Evolutionary conservation across 2,329 filamentous ascomycete genomes (phyloP).

Genomic region (Aspergillus fischeri): DNA sequence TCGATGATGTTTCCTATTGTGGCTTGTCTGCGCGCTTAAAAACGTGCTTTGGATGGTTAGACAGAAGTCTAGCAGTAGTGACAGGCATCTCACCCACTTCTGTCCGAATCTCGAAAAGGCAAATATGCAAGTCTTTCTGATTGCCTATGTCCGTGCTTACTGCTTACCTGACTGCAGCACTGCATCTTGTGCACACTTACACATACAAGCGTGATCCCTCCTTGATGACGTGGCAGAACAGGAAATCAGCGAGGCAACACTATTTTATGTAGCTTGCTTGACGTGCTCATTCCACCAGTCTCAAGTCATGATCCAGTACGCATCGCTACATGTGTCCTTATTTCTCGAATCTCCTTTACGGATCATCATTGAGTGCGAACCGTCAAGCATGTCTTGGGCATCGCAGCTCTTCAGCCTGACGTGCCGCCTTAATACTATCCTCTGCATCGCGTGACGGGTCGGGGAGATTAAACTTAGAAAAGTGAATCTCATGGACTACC

Average conservation of each 20-base stretch:
- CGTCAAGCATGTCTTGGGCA: not conserved
- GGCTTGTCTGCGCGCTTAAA: slow-evolving; percentile 10
- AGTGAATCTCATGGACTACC: not conserved
- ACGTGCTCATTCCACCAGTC: not conserved
- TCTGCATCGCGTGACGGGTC: not conserved
- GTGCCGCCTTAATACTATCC: not conserved
- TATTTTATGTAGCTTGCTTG: not conserved
- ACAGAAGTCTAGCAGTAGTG: slow-evolving; percentile 1
- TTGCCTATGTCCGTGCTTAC: not conserved
- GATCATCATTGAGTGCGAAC: not conserved
- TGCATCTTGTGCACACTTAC: slow-evolving; percentile 5
- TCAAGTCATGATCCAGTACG: slow-evolving; percentile 1
- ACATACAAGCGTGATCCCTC: slow-evolving; percentile 1
- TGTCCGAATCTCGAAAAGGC: slow-evolving; percentile 8
- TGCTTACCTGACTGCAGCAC: slow-evolving; percentile 3
- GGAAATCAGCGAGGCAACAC: slow-evolving; percentile 2
- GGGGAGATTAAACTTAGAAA: not conserved
- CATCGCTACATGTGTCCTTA: not conserved
- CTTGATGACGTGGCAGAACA: slow-evolving; percentile 18
- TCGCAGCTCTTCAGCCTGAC: not conserved
- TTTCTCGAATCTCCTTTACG: not conserved
- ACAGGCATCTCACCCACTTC: slow-evolving; percentile 7
- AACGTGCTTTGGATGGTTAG: slow-evolving; percentile 5
- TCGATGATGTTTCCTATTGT: slow-evolving; percentile 13
- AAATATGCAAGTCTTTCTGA: not conserved